Percentiles rank a stretch among this genome's conserved stretches.
Evolutionary conservation across 352 stramenopile species (phyloP).

Genomic region (Hyaloperonospora arabidopsidis): DNA sequence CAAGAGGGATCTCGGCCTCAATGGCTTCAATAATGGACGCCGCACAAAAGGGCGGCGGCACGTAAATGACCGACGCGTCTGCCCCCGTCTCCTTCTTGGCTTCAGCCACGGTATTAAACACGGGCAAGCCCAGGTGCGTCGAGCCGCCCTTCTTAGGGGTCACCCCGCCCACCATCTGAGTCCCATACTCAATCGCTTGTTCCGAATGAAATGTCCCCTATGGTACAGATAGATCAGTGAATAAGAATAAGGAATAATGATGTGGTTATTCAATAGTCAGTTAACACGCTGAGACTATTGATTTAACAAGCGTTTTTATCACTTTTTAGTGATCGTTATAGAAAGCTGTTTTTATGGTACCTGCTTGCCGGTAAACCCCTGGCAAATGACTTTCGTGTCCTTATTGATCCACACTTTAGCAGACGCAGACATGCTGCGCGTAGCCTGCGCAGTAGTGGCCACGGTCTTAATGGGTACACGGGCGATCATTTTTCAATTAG

Average conservation of each 20-base stretch:
- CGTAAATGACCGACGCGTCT: conserved; percentile 98
- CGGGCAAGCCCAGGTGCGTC: conserved; percentile 95
- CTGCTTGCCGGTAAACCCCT: conserved; percentile 99
- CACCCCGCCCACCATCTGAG: conserved; percentile 98
- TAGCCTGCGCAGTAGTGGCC: conserved; percentile 27
- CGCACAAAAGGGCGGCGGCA: conserved; percentile 97
- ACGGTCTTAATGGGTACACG: conserved; percentile 45
- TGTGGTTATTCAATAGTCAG: too few relatives aligned
- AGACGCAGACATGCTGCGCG: conserved; percentile 87
- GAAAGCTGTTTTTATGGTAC: conserved; percentile 27
- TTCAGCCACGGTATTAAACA: conserved; percentile 96
- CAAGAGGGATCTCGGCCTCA: conserved; percentile 91
- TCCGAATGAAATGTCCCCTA: conserved; percentile 98
- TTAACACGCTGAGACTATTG: too few relatives aligned
- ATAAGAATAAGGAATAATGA: too few relatives aligned
- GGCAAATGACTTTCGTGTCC: conserved; percentile 98
- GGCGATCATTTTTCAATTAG: conserved; percentile 40
- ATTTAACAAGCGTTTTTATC: too few relatives aligned
- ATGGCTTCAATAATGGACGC: conserved; percentile 98
- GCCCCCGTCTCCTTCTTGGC: conserved; percentile 83
- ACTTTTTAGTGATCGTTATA: too few relatives aligned
- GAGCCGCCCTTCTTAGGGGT: conserved; percentile 98
- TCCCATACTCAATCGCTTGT: conserved; percentile 99
- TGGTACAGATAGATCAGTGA: conserved; percentile 2
- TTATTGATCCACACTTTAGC: conserved; percentile 99